phyloP scores from a whole-genome alignment of 768 basidiomycete species.

The Suillus bovinus region DNA sequence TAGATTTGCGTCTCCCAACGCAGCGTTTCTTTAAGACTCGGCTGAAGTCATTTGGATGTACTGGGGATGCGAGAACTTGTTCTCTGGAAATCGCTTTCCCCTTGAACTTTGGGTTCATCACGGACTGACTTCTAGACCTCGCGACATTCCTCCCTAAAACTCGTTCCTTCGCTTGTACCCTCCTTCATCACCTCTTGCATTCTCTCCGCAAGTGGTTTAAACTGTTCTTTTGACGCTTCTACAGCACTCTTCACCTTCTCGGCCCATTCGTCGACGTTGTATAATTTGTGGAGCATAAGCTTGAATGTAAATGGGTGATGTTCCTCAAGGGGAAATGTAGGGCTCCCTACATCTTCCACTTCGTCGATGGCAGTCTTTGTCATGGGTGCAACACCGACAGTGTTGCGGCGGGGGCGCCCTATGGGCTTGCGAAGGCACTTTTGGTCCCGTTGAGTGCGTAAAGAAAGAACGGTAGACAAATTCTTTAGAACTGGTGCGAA shows the following conservation, averaged over 20 bases:
- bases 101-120: constrained; percentile 22
- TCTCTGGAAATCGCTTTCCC: constrained; percentile 1
- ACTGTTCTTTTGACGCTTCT: constrained; percentile 54
- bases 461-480: constrained; percentile 35
- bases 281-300: constrained; percentile 67
- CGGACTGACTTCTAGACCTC: constrained; percentile 39
- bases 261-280: constrained; percentile 59
- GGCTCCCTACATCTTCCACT: constrained; percentile 28
- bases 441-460: constrained; percentile 33
- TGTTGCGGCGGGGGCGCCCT: constrained; percentile 25
- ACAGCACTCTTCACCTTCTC: constrained; percentile 54
- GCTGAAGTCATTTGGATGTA: constrained; percentile 10
- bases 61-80: constrained; percentile 1
- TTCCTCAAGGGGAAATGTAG: constrained; percentile 42
- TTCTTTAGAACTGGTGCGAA: constrained; percentile 38
- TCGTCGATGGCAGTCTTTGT: constrained; percentile 21
- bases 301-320: constrained; percentile 64
- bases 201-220: constrained; percentile 52
- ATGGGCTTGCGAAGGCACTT: constrained; percentile 10
- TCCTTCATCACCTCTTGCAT: constrained; percentile 19
- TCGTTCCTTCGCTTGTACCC: constrained; percentile 19
- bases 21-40: constrained; percentile 58
- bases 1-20: constrained; percentile 50
- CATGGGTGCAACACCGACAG: constrained; percentile 18
- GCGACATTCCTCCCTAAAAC: constrained; percentile 17